phyloP scores from a whole-genome alignment of 805 yeast species.

The Sugiyamaella mastotermitis region DNA sequence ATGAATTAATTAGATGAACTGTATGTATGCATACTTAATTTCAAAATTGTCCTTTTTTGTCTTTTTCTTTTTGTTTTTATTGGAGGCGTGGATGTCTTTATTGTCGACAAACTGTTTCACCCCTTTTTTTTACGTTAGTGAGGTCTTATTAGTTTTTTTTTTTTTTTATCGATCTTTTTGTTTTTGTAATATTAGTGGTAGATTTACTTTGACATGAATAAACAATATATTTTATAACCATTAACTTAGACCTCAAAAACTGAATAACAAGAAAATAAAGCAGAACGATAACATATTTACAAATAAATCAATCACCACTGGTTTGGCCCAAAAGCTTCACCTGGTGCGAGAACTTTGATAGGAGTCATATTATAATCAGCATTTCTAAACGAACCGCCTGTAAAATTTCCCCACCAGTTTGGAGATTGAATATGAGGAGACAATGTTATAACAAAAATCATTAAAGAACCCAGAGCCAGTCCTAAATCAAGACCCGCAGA shows the following conservation, averaged over 20 bases:
- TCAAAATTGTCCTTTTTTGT: too few species aligned
- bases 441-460: conserved; percentile 49
- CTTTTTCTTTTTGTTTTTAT: background rate
- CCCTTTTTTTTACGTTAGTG: too few species aligned
- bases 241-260: too few species aligned
- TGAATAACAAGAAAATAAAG: too few species aligned
- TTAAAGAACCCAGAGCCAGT: conserved; percentile 54
- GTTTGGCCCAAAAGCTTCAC: conserved; percentile 43
- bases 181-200: too few species aligned
- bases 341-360: conserved; percentile 30
- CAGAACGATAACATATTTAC: background rate
- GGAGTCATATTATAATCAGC: conserved; percentile 31
- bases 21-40: too few species aligned
- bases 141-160: too few species aligned
- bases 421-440: conserved; percentile 36
- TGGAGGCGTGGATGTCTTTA: background rate
- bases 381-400: conserved; percentile 37
- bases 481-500: conserved; percentile 65
- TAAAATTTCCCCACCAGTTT: conserved; percentile 65
- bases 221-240: too few species aligned
- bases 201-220: too few species aligned
- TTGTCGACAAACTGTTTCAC: too few species aligned
- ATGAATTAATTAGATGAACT: too few species aligned
- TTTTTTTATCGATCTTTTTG: too few species aligned
- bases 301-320: conserved; percentile 33